phyloP scores from a whole-genome alignment of 768 basidiomycete species.

The Calocera viscosa region DNA sequence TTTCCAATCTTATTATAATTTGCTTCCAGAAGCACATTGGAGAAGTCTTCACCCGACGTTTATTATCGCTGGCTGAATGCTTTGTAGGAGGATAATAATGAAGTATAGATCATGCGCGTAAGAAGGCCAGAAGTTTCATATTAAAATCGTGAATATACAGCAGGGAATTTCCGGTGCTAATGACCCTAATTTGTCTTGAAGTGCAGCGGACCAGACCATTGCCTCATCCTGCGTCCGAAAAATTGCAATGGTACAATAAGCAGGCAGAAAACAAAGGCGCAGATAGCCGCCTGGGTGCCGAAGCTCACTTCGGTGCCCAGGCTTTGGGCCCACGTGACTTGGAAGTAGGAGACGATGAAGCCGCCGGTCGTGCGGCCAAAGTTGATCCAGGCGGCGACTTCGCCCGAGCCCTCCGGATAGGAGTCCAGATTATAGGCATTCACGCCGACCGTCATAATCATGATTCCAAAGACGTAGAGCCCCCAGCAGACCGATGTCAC shows the following conservation, averaged over 20 bases:
- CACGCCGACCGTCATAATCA: neutral
- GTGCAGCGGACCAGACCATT: neutral
- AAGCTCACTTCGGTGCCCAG: neutral
- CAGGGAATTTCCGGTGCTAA: no score
- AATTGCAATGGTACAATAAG: neutral
- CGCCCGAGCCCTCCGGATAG: neutral
- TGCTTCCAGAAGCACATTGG: no score
- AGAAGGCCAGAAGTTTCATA: no score
- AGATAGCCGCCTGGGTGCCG: neutral
- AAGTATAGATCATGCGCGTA: no score
- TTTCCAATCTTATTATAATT: no score
- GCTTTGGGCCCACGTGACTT: neutral
- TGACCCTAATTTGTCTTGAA: neutral
- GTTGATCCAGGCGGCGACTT: conserved; percentile 1
- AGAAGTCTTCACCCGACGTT: no score
- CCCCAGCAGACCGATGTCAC: neutral
- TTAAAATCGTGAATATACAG: no score
- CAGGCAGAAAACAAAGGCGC: neutral
- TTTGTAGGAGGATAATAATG: no score
- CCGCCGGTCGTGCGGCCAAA: neutral
- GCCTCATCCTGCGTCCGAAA: neutral
- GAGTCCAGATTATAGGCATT: neutral
- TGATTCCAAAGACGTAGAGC: neutral
- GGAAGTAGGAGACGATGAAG: neutral
- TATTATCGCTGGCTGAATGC: no score